Conservation (phyloP, 768 basidiomycete genomes). For the Hypholoma fasciculare region DNA sequence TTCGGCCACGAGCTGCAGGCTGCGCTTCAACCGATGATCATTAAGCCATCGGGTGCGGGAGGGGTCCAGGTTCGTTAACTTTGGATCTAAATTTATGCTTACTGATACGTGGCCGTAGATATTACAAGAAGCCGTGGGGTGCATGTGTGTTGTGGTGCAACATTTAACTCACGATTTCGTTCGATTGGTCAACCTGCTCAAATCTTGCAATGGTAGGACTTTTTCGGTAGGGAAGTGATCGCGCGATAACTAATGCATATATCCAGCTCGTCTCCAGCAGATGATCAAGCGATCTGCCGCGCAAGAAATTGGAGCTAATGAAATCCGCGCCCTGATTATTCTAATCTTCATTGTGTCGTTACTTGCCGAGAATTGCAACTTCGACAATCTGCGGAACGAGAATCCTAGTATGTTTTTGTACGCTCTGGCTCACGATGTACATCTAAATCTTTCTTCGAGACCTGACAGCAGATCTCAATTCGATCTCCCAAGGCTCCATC, state of each 20-base stretch:
- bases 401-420: slow-evolving; percentile 48
- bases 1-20: slow-evolving; percentile 87
- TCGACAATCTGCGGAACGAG: slow-evolving; percentile 72
- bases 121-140: slow-evolving; percentile 90
- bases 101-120: slow-evolving; percentile 43
- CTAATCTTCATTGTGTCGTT: slow-evolving; percentile 84
- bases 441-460: slow-evolving; percentile 30
- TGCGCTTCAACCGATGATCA: slow-evolving; percentile 86
- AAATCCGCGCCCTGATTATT: slow-evolving; percentile 59
- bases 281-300: slow-evolving; percentile 43
- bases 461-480: slow-evolving; percentile 55
- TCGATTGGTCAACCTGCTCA: slow-evolving; percentile 75
- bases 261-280: slow-evolving; percentile 62
- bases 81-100: background rate
- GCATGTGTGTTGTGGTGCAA: slow-evolving; percentile 84
- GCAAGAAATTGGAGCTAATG: slow-evolving; percentile 43
- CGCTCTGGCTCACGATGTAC: too few relatives aligned
- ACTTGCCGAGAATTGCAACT: slow-evolving; percentile 86
- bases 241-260: background rate
- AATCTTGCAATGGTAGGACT: slow-evolving; percentile 77
- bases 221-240: background rate
- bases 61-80: slow-evolving; percentile 53
- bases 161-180: slow-evolving; percentile 85
- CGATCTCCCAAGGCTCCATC: slow-evolving; percentile 66
- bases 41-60: slow-evolving; percentile 73